These are phyloP conservation scores for Neurospora sp. DNA, from an alignment of 495 filamentous ascomycete species.

Conservation along the genomic window DNA sequence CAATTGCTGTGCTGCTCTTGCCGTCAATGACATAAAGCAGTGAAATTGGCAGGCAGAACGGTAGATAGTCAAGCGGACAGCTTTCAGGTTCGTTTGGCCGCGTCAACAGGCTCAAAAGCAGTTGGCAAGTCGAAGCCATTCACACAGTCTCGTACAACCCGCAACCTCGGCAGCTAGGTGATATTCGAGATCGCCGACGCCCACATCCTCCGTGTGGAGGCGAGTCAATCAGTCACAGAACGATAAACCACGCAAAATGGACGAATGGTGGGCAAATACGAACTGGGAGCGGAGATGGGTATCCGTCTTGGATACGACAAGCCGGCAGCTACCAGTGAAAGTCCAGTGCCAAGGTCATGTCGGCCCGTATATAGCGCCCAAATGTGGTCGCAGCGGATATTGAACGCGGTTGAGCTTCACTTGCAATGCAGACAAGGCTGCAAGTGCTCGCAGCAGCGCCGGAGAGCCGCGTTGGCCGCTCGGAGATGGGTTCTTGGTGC, in stretches of 20 bases:
- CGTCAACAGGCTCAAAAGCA: neutral
- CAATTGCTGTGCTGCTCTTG: neutral
- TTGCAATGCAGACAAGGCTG: neutral
- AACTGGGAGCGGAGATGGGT: neutral
- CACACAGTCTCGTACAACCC: neutral
- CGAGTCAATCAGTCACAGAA: neutral
- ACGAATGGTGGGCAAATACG: neutral
- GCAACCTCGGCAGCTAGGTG: neutral
- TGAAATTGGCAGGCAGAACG: neutral
- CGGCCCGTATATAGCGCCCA: neutral
- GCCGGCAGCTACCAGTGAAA: neutral
- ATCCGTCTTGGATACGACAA: neutral
- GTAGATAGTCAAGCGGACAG: neutral
- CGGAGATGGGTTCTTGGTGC: neutral
- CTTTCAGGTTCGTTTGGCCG: neutral
- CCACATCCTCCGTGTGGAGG: neutral
- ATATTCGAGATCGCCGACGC: neutral
- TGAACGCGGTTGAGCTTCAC: neutral
- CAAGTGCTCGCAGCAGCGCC: neutral
- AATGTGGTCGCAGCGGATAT: neutral
- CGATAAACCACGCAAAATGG: slow-evolving; percentile 1
- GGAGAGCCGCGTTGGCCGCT: neutral
- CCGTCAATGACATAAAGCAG: neutral
- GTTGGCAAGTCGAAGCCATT: neutral
- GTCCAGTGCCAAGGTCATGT: neutral